These are phyloP conservation scores for Boletellus sp. DNA, from an alignment of 768 basidiomycete species.

Conservation along the genomic window DNA sequence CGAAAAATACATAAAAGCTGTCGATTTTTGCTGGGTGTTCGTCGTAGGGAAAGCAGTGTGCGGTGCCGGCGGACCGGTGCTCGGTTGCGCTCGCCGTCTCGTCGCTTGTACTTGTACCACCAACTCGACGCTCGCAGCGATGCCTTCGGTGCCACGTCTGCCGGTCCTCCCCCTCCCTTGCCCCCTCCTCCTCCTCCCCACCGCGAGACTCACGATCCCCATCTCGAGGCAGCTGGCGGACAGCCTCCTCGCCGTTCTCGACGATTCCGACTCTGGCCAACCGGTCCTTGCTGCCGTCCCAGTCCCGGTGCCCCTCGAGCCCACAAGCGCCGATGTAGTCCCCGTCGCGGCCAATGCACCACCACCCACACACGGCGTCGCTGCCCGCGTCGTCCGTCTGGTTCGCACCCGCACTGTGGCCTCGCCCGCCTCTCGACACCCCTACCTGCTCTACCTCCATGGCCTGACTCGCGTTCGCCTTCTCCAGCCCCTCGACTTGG, in stretches of 20 bases:
- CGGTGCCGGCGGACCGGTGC: background rate
- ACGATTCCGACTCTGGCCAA: constrained; percentile 59
- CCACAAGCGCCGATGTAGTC: constrained; percentile 5
- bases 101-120: constrained; percentile 1
- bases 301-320: constrained; percentile 30
- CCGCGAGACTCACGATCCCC: constrained; percentile 63
- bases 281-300: constrained; percentile 71
- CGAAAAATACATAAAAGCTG: constrained; percentile 44
- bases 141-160: constrained; percentile 41
- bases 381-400: constrained; percentile 68
- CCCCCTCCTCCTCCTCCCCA: constrained; percentile 74
- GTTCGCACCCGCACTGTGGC: constrained; percentile 52
- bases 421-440: constrained; percentile 40
- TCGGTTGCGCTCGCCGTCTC: background rate
- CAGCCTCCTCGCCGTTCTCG: constrained; percentile 61
- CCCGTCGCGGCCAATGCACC: constrained; percentile 8
- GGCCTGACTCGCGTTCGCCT: constrained; percentile 67
- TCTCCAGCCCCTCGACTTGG: constrained; percentile 34
- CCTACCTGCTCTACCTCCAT: constrained; percentile 68
- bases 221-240: constrained; percentile 61
- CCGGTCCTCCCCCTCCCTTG: constrained; percentile 67
- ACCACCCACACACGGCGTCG: constrained; percentile 58
- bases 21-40: background rate
- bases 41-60: background rate
- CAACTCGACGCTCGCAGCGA: constrained; percentile 1